Percentiles rank a stretch among this genome's conserved stretches.
These are phyloP conservation scores for Penicillium corylophilum DNA, from an alignment of 2,329 filamentous ascomycete species.

Conservation along the genomic window DNA sequence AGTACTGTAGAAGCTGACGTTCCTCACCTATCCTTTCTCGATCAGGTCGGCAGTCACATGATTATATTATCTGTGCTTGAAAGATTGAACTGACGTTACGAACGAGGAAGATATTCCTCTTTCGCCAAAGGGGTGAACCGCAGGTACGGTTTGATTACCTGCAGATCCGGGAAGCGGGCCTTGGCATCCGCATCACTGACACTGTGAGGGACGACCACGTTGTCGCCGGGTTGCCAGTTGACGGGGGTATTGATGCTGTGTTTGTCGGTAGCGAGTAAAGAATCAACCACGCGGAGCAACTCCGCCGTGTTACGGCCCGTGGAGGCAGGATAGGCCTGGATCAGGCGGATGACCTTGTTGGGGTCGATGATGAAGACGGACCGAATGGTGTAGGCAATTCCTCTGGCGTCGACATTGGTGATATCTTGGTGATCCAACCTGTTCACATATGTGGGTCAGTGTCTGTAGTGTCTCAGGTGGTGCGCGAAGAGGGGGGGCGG, in stretches of 20 bases:
- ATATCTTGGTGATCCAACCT: not conserved
- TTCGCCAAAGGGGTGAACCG: not conserved
- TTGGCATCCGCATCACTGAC: not conserved
- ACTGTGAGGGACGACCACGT: not conserved
- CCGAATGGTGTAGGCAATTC: slow-evolving; percentile 1
- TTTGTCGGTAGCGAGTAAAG: not conserved
- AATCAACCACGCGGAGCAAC: not conserved
- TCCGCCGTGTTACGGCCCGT: not conserved
- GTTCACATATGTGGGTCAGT: not conserved
- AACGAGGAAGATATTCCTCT: not conserved
- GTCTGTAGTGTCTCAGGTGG: too few relatives aligned
- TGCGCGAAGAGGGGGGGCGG: not conserved
- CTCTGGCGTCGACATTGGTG: not conserved
- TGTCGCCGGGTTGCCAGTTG: not conserved
- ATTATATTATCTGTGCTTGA: too few relatives aligned
- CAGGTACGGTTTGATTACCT: not conserved
- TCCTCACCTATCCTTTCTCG: too few relatives aligned
- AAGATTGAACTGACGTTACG: too few relatives aligned
- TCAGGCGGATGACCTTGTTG: not conserved
- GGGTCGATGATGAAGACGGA: not conserved
- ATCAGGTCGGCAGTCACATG: too few relatives aligned
- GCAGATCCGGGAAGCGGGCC: not conserved
- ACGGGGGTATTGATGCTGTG: not conserved
- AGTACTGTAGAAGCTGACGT: too few relatives aligned
- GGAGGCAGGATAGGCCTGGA: not conserved